Evolutionary conservation across 768 basidiomycete species (phyloP), one percentile per base, ranked within the genome.

Genomic region (Gymnopilus dilepis): DNA sequence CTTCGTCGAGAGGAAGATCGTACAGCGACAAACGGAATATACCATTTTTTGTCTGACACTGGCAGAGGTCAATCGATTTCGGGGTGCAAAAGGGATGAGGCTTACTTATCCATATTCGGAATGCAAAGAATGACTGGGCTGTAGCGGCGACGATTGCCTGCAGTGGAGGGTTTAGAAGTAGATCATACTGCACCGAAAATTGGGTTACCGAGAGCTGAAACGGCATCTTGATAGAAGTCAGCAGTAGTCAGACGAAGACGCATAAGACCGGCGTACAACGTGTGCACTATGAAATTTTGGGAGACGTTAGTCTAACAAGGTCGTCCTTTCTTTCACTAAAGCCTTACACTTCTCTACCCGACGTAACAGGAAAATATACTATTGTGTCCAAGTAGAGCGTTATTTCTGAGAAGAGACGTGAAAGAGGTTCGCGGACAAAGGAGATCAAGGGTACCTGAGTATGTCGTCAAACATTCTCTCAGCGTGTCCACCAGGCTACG

Each of bases 51-150:
- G 19, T 31, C 47, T 7, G 31, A 55, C 53, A 26, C 43, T 34
- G 11, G 21, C 47, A 3, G 30, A 33, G 24, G 22, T 5, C 0
- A n/a, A n/a, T 34, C 6, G 26, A 3, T 6, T 6, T 42, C 0
- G 13, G 6, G 13, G 15, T 3, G 6, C 24, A 6, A 19, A 13
- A 15, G 21, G 15, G 3, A 17, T 37, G 30, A 31, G 17, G 12
- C 30, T 9, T 33, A 60, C 59, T 9, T 15, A 54, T 60, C 59
- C 59, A 60, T 17, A 60, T 41, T 22, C 59, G 41, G 22, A 53
- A 60, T 7, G 59, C 37, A 13, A 60, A 60, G 43, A 60, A 60
- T 21, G 51, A 34, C n/a, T 60, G 59, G 6, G 59, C 59, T 19
- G 59, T 53, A 11, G 30, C 42, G n/a, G 59, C 52, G 6, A 60